A percentile compares a stretch with the other conserved stretches of the same genome.
Evolutionary conservation across 371 early-diverging fungal species (phyloP).

Genomic region (Mortierella sp.): DNA sequence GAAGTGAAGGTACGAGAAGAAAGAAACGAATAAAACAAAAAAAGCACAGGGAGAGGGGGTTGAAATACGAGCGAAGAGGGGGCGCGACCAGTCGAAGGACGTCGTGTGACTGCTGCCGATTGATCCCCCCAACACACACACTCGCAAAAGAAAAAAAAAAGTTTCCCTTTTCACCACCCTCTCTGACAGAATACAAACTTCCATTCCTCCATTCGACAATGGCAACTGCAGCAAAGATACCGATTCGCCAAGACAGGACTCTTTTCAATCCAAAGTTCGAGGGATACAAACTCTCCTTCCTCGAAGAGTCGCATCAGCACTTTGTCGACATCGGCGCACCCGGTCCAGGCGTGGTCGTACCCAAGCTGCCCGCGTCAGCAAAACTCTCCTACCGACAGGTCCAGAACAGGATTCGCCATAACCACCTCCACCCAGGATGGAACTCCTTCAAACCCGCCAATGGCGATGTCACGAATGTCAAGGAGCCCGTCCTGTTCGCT

Average conservation of each 20-base stretch:
- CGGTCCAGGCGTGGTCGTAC: conserved; percentile 52
- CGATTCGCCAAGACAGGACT: conserved; percentile 59
- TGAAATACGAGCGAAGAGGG: too few relatives aligned
- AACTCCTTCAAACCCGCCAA: conserved; percentile 45
- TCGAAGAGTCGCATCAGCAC: conserved; percentile 55
- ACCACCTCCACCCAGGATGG: conserved; percentile 67
- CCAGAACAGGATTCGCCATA: conserved; percentile 76
- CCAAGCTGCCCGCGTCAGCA: conserved; percentile 56
- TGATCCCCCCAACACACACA: not conserved
- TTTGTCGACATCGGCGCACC: conserved; percentile 55
- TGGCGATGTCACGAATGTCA: conserved; percentile 26
- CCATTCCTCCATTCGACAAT: conserved; percentile 11
- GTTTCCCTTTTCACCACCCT: not conserved
- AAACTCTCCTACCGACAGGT: conserved; percentile 72
- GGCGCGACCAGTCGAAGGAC: too few relatives aligned
- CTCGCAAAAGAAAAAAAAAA: conserved; percentile 10
- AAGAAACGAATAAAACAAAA: not conserved
- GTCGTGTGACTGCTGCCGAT: not conserved
- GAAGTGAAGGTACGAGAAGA: not conserved
- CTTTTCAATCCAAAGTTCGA: conserved; percentile 77
- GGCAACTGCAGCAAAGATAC: conserved; percentile 30
- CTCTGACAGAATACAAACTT: not conserved
- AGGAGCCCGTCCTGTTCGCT: conserved; percentile 58
- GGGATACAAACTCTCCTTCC: conserved; percentile 76
- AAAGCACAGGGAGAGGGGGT: not conserved